phyloP scores from a whole-genome alignment of 2,329 filamentous ascomycete genomes.

The Paraphaeosphaeria minitans region DNA sequence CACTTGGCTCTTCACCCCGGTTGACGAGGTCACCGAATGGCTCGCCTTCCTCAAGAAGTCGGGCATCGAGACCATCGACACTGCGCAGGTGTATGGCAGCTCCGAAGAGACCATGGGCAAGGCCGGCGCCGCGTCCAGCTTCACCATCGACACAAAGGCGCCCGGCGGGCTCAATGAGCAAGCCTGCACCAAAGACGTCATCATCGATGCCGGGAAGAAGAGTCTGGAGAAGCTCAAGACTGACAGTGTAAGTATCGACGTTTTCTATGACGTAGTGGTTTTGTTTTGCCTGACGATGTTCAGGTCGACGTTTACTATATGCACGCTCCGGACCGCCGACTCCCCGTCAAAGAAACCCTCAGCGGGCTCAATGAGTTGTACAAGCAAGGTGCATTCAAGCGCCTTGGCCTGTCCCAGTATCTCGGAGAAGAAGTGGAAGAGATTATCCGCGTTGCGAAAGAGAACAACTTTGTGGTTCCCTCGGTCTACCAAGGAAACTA shows the following conservation, averaged over 20 bases:
- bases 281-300: not conserved
- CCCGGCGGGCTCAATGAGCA: conserved; percentile 8
- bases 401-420: conserved; percentile 18
- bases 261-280: not conserved
- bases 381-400: conserved; percentile 14
- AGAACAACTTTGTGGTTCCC: conserved; percentile 27
- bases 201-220: no score
- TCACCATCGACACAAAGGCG: conserved; percentile 10
- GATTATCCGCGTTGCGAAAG: conserved; percentile 6
- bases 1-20: conserved; percentile 6
- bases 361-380: conserved; percentile 13
- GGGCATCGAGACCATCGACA: conserved; percentile 10
- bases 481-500: conserved; percentile 51
- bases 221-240: no score
- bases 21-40: conserved; percentile 11
- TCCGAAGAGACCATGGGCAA: conserved; percentile 6
- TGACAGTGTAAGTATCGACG: not conserved
- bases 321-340: conserved; percentile 10
- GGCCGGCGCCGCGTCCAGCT: conserved; percentile 9
- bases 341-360: conserved; percentile 12
- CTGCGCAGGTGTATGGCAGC: conserved; percentile 7
- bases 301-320: conserved; percentile 15
- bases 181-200: not conserved
- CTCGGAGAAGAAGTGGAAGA: conserved; percentile 7
- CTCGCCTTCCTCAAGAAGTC: conserved; percentile 9